Conservation (phyloP, 345 rosid genomes). For the Eucalyptus albens region DNA sequence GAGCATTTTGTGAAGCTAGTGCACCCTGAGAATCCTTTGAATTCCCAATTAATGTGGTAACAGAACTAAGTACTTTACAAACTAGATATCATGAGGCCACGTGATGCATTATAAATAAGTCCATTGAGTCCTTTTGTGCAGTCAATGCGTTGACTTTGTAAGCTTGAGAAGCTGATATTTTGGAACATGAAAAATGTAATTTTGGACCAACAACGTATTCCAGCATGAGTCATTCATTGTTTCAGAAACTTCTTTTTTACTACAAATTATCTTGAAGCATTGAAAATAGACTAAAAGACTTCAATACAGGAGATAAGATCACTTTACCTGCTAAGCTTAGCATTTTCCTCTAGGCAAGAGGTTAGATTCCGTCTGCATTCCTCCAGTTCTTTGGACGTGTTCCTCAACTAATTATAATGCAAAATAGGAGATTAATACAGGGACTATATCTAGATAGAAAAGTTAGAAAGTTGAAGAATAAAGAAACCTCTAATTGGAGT, state of each 20-base stretch:
- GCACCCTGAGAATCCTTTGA: background rate
- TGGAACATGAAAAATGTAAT: background rate
- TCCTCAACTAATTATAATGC: slow-evolving; percentile 41
- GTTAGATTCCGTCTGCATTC: slow-evolving; percentile 54
- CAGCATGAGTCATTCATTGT: background rate
- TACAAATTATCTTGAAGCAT: background rate
- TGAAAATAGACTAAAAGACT: background rate
- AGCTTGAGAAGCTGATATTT: background rate
- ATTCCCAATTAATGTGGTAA: background rate
- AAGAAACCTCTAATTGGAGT: slow-evolving; percentile 54
- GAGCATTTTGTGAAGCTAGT: background rate
- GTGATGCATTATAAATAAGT: background rate
- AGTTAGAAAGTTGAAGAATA: background rate
- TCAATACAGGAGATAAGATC: background rate
- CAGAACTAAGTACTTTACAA: background rate
- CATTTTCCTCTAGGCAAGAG: slow-evolving; percentile 76
- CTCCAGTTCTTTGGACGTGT: slow-evolving; percentile 47
- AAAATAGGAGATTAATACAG: background rate
- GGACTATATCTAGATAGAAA: background rate
- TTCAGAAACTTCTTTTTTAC: background rate
- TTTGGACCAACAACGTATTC: background rate
- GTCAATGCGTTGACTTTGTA: background rate
- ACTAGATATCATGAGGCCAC: background rate
- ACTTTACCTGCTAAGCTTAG: slow-evolving; percentile 57
- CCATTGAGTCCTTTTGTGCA: background rate